Percentiles rank a stretch among this genome's conserved stretches.
Evolutionary conservation across 352 stramenopile species (phyloP).

Genomic region (Thraustochytrium striatum): DNA sequence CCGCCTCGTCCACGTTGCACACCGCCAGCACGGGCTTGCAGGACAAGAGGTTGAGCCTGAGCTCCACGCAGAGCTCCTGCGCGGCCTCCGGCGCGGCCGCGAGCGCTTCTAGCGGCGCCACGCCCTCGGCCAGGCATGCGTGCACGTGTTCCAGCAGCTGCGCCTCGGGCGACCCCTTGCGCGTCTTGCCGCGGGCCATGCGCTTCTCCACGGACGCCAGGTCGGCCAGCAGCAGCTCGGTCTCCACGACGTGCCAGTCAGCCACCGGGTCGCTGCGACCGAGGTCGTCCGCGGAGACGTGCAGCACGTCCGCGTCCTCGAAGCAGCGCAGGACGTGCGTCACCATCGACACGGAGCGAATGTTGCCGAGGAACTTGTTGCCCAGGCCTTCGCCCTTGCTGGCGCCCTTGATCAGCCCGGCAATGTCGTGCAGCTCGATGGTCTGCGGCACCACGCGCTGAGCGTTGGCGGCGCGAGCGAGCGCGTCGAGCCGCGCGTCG

Average conservation of each 20-base stretch:
- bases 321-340: conserved; percentile 94
- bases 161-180: conserved; percentile 32
- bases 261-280: conserved; percentile 87
- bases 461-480: conserved; percentile 65
- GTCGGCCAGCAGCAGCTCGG: conserved; percentile 90
- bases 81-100: neutral
- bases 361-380: conserved; percentile 95
- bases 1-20: conserved; percentile 91
- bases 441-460: conserved; percentile 48
- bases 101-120: conserved; percentile 64
- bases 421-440: conserved; percentile 87
- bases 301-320: conserved; percentile 94
- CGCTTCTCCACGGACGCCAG: conserved; percentile 72
- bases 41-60: conserved; percentile 60
- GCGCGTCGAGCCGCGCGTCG: conserved; percentile 17
- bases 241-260: conserved; percentile 96
- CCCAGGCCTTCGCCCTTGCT: conserved; percentile 88
- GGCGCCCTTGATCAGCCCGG: conserved; percentile 82
- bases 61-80: conserved; percentile 49
- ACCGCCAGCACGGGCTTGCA: conserved; percentile 84
- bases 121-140: conserved; percentile 73
- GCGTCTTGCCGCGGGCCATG: conserved; percentile 64
- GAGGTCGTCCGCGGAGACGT: conserved; percentile 72
- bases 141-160: conserved; percentile 66
- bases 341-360: conserved; percentile 76